Evolutionary conservation across 2,329 filamentous ascomycete species (phyloP).

Genomic region (Aureobasidium sp.): DNA sequence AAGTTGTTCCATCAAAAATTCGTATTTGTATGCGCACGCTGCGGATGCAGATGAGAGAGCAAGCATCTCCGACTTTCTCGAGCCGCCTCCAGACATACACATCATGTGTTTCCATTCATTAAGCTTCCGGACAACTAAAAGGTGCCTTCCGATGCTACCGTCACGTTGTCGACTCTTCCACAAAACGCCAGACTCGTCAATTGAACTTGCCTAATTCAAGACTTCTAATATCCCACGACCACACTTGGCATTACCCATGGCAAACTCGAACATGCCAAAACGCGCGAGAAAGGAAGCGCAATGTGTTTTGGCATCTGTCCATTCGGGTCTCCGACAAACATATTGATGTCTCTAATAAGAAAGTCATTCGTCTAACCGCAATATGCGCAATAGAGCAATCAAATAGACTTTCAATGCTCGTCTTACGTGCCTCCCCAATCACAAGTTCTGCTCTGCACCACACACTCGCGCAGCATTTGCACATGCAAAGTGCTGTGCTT

Average conservation of each 20-base stretch:
- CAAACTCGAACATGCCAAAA: background rate
- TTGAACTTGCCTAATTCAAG: background rate
- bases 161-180: background rate
- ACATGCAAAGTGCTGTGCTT: background rate
- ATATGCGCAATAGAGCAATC: background rate
- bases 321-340: background rate
- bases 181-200: background rate
- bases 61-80: background rate
- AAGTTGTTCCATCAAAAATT: too few relatives aligned
- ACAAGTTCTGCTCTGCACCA: background rate
- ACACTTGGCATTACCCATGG: background rate
- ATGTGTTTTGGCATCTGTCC: background rate
- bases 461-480: background rate
- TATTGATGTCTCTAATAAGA: background rate
- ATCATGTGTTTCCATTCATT: background rate
- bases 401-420: conserved; percentile 1
- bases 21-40: too few relatives aligned
- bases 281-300: background rate
- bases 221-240: background rate
- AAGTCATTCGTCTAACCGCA: background rate
- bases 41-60: too few relatives aligned
- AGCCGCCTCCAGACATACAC: background rate
- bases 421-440: background rate
- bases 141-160: background rate
- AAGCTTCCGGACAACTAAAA: background rate